Base-by-base conservation (phyloP, 371 early-diverging fungal species). In the Mortierella sp. region DNA sequence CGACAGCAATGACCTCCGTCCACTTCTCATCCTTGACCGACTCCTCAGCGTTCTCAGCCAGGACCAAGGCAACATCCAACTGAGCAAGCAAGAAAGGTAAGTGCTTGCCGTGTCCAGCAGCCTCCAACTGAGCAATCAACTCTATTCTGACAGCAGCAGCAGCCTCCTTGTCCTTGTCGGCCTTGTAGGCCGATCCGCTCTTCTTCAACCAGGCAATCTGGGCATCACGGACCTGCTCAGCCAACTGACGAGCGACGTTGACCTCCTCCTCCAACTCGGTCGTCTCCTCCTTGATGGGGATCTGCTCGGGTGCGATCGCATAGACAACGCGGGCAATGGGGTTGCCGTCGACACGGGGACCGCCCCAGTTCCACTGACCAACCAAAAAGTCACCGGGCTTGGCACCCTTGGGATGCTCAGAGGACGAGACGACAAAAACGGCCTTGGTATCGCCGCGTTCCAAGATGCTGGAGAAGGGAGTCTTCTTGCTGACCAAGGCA, bases 181-280 rank as follows among this genome's bases (percentile, higher is more conserved):
- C 73, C 76, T 78, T 83, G 67, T 83, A 83, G 7, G 76, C 83
- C 1, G 73, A 41, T 24, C 76, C 92, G 64, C 85, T 76, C 87
- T 97, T 97, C 85, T 93, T 94, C 70, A 97, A 77, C 86, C 92
- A 92, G 2, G 92, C 88, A 24, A 98, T 90, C 79, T 96, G 92
- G 22, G 95, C 80, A 77, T 96, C 95, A 26, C 94, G 89, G 40
- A 95, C 84, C 26, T 91, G 93, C 68, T 96, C 94, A 50, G 88
- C 87, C 72, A 96, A 76, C 61, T 92, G 90, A 41, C 84, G 80
- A 6, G 80, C 72, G 10, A 92, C 85, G 70, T 92, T 88, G 13
- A 90, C 86, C 24, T 90, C 91, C 37, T 86, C 85, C 68, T 86
- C 70, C 74, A 74, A 55, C 76, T 88, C 79, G 19, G 79, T 79